phyloP scores from a whole-genome alignment of 2,329 filamentous ascomycete species.

The Hortaea werneckii region DNA sequence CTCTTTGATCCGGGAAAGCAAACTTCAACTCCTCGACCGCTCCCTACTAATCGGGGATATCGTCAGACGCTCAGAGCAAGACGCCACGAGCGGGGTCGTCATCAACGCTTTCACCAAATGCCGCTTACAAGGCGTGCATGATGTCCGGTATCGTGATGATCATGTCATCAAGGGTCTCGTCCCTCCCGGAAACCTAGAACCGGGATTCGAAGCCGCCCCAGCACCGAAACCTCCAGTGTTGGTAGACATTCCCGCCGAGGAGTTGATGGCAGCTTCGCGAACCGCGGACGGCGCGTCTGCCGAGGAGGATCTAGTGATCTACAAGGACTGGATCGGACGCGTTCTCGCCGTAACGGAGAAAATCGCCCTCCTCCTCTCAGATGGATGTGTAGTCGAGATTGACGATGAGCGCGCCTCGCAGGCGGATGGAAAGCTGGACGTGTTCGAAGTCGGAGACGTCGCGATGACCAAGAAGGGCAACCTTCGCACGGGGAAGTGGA shows the following conservation, averaged over 20 bases:
- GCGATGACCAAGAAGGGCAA: conserved; percentile 43
- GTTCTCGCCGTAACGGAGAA: conserved; percentile 41
- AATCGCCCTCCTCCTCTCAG: conserved; percentile 40
- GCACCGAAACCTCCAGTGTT: conserved; percentile 11
- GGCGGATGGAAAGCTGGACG: conserved; percentile 13
- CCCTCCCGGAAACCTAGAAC: conserved; percentile 3
- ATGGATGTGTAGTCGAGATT: conserved; percentile 46
- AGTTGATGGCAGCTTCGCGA: conserved; percentile 10
- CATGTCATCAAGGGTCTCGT: conserved; percentile 14
- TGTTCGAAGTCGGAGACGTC: conserved; percentile 38
- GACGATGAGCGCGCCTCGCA: conserved; percentile 33
- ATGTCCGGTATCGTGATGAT: conserved; percentile 14
- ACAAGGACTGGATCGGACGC: conserved; percentile 46
- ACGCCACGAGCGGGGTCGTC: conserved; percentile 45
- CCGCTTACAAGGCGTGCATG: conserved; percentile 29
- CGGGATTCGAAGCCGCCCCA: conserved; percentile 7
- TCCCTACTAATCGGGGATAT: conserved; percentile 44
- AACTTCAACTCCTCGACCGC: conserved; percentile 45
- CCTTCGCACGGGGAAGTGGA: conserved; percentile 43
- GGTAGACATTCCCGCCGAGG: conserved; percentile 20
- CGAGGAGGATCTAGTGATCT: conserved; percentile 44
- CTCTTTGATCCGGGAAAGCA: conserved; percentile 31
- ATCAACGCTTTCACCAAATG: conserved; percentile 39
- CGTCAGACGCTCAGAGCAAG: conserved; percentile 40
- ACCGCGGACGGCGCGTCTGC: conserved; percentile 25